phyloP scores from a whole-genome alignment of 2,329 filamentous ascomycete species.

The Neoscytalidium dimidiatum region DNA sequence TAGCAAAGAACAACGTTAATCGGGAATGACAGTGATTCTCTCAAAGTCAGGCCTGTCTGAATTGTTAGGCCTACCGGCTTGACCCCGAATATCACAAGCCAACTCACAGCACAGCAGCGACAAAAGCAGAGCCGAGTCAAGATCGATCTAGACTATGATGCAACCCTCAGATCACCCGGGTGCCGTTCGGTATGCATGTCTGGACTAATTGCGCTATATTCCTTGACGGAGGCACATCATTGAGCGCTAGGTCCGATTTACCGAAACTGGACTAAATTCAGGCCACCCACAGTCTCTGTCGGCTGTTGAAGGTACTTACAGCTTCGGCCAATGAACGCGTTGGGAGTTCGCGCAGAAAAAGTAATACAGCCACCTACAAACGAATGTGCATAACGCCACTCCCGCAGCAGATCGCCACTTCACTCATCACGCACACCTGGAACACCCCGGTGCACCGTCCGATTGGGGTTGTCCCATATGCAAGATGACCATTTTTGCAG shows the following conservation, averaged over 20 bases:
- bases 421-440: neutral
- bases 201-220: neutral
- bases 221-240: neutral
- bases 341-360: neutral
- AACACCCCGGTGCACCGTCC: neutral
- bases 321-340: neutral
- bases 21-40: neutral
- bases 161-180: neutral
- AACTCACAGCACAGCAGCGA: too few species aligned
- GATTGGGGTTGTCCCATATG: neutral
- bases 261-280: neutral
- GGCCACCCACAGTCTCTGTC: neutral
- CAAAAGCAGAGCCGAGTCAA: too few species aligned
- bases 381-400: neutral
- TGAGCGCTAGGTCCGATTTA: neutral
- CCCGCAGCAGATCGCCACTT: conserved; percentile 2
- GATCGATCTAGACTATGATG: neutral
- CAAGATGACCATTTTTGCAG: neutral
- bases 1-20: too few species aligned
- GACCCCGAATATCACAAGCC: neutral
- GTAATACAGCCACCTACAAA: neutral
- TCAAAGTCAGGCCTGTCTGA: neutral
- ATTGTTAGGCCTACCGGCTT: neutral
- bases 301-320: neutral
- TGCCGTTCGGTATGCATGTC: neutral